Percentiles rank a stretch among this genome's conserved stretches.
Conservation (phyloP, 2,329 filamentous ascomycete genomes). For the Ophiocordyceps camponoti-rufipedis region DNA sequence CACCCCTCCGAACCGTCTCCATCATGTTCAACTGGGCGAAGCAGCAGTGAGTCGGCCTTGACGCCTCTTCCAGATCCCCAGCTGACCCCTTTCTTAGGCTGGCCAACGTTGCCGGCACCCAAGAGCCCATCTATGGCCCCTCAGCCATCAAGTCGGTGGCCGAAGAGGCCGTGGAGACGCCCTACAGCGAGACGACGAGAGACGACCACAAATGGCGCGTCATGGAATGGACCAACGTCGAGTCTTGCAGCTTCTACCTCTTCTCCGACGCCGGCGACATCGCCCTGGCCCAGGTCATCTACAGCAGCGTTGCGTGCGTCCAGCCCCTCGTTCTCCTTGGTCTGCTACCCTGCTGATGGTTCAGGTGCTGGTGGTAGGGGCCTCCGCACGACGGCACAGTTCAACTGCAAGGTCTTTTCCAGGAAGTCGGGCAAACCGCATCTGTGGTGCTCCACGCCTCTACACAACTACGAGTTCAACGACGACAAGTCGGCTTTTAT, state of each 20-base stretch:
- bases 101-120: conserved; percentile 76
- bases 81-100: conserved; percentile 18
- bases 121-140: conserved; percentile 90
- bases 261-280: conserved; percentile 60
- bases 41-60: conserved; percentile 48
- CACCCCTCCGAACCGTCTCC: conserved; percentile 3
- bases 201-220: conserved; percentile 69
- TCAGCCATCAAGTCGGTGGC: conserved; percentile 74
- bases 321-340: neutral
- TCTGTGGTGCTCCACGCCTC: conserved; percentile 68
- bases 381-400: conserved; percentile 77
- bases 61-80: conserved; percentile 2
- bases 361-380: conserved; percentile 35
- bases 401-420: conserved; percentile 87
- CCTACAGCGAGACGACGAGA: conserved; percentile 63
- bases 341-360: neutral
- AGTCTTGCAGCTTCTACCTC: conserved; percentile 91
- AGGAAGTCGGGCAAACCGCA: conserved; percentile 52
- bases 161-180: conserved; percentile 56
- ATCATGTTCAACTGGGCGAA: conserved; percentile 91
- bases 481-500: conserved; percentile 70
- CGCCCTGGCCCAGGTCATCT: conserved; percentile 78
- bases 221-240: conserved; percentile 72
- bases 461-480: conserved; percentile 68
- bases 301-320: conserved; percentile 85